A percentile compares a stretch with the other conserved stretches of the same genome.
Conservation (phyloP, 164 flowering plant species). For the Amborella trichopoda region DNA sequence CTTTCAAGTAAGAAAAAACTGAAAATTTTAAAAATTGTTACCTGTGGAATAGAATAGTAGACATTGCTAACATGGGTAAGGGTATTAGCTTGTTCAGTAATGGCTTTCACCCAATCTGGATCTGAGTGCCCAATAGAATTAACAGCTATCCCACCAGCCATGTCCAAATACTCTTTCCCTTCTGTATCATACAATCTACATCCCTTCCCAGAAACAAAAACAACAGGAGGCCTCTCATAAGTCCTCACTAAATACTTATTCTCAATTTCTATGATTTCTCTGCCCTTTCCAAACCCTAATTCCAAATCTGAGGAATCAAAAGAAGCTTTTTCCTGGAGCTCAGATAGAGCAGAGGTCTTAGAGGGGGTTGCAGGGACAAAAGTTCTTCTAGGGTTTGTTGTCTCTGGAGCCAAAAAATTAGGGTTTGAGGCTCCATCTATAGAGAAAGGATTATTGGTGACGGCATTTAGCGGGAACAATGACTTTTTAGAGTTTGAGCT, state of each 20-base stretch:
- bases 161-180: conserved; percentile 79
- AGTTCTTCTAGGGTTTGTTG: no score
- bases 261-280: conserved; percentile 55
- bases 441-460: no score
- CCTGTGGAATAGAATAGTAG: conserved; percentile 70
- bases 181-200: conserved; percentile 75
- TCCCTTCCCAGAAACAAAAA: conserved; percentile 58
- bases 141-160: conserved; percentile 79
- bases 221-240: conserved; percentile 61
- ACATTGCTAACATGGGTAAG: conserved; percentile 78
- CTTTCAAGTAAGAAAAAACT: no score
- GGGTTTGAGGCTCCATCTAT: no score
- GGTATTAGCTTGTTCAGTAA: conserved; percentile 42
- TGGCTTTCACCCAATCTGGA: conserved; percentile 60
- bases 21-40: conserved; percentile 15
- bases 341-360: neutral
- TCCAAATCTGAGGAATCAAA: neutral
- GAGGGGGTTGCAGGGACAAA: no score
- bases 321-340: neutral
- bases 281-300: conserved; percentile 13
- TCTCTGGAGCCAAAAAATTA: no score
- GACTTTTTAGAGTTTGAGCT: no score
- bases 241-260: conserved; percentile 55
- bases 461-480: no score
- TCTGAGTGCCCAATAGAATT: conserved; percentile 89